A percentile compares a stretch with the other conserved stretches of the same genome.
These are phyloP conservation scores for Capsicum pubescens DNA, from an alignment of 257 asterid genomes.

Conservation along the genomic window DNA sequence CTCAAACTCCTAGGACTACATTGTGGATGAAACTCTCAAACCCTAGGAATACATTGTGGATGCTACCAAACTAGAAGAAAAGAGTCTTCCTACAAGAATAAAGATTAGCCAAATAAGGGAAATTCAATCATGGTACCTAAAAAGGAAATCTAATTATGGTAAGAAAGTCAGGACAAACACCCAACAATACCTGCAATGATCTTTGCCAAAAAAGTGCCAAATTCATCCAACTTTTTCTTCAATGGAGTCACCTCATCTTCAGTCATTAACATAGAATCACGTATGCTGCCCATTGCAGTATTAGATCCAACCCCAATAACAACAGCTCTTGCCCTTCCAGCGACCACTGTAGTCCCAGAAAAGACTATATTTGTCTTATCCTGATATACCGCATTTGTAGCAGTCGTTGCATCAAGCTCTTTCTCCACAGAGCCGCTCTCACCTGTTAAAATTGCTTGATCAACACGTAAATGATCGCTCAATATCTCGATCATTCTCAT, in stretches of 20 bases:
- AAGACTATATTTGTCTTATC: slow-evolving; percentile 95
- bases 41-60: no score
- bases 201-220: slow-evolving; percentile 92
- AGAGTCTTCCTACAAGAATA: no score
- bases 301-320: slow-evolving; percentile 95
- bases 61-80: no score
- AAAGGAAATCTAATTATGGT: no score
- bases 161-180: no score
- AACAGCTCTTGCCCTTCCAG: slow-evolving; percentile 96
- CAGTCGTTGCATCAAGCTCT: slow-evolving; percentile 73
- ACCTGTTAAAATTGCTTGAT: slow-evolving; percentile 99
- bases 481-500: slow-evolving; percentile 95
- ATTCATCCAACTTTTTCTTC: slow-evolving; percentile 97
- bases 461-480: slow-evolving; percentile 91
- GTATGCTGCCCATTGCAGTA: slow-evolving; percentile 99
- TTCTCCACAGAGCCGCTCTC: slow-evolving; percentile 99
- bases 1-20: no score
- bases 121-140: no score
- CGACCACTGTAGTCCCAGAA: slow-evolving; percentile 96
- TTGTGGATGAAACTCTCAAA: no score
- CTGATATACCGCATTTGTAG: slow-evolving; percentile 95
- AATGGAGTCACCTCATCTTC: slow-evolving; percentile 97
- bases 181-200: no score
- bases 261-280: slow-evolving; percentile 93
- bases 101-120: no score